Percentiles rank a stretch among this genome's conserved stretches.
Evolutionary conservation across 225 moss, liverwort and hornwort genomes (phyloP).

Genomic region (Lunularia cruciata): DNA sequence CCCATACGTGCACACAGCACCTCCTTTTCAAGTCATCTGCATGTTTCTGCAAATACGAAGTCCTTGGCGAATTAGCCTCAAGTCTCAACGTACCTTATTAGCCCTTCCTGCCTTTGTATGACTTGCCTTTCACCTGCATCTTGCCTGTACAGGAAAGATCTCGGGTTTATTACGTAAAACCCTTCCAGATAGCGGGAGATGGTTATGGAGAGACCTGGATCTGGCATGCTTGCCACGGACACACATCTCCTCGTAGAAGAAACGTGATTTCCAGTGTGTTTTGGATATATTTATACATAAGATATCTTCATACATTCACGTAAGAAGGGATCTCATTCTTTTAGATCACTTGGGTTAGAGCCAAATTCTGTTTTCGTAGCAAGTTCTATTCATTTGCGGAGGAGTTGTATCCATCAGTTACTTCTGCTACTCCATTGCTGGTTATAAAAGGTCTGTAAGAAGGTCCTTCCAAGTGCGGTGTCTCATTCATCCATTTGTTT

Average conservation of each 20-base stretch:
- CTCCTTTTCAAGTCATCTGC: no score
- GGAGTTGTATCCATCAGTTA: not conserved
- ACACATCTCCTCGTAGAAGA: not conserved
- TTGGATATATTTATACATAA: constrained; percentile 1
- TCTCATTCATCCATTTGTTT: not conserved
- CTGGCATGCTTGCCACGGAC: not conserved
- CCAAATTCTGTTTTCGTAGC: not conserved
- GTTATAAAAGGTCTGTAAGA: not conserved
- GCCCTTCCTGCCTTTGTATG: not conserved
- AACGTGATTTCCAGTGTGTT: not conserved
- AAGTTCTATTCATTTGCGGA: not conserved
- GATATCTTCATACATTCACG: not conserved
- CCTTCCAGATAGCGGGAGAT: not conserved
- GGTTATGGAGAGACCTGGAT: not conserved
- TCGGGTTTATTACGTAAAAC: constrained; percentile 4
- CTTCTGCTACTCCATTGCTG: not conserved
- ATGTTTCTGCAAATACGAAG: not conserved
- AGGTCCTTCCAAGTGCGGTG: not conserved
- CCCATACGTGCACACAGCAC: not conserved
- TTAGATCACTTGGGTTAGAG: not conserved
- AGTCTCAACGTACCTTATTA: not conserved
- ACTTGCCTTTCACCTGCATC: not conserved
- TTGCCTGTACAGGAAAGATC: not conserved
- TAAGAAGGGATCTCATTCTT: constrained; percentile 2
- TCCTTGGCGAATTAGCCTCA: not conserved